Conservation (phyloP, 441 rosid species). For the Populus trichocarpa region DNA sequence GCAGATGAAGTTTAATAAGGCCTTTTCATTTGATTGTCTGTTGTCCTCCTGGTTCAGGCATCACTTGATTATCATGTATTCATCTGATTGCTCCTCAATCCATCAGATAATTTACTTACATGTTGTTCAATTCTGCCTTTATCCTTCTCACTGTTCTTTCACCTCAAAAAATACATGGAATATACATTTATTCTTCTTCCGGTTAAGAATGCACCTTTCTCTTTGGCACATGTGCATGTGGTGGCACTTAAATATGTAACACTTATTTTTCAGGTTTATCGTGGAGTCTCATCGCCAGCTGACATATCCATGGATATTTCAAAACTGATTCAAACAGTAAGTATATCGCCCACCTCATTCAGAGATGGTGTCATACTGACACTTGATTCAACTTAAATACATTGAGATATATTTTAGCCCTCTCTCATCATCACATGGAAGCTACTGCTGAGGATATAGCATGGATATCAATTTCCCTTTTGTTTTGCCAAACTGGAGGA, state of each 20-base stretch:
- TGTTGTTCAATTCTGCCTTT: too few species aligned
- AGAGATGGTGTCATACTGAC: slow-evolving; percentile 67
- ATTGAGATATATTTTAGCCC: not conserved
- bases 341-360: slow-evolving; percentile 52
- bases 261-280: slow-evolving; percentile 50
- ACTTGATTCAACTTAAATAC: slow-evolving; percentile 30
- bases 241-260: not conserved
- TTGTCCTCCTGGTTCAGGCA: not conserved
- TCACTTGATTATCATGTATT: too few species aligned
- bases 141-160: too few species aligned
- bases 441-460: not conserved
- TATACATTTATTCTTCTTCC: too few species aligned
- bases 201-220: not conserved
- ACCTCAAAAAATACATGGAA: too few species aligned
- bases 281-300: slow-evolving; percentile 74
- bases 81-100: too few species aligned
- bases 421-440: not conserved
- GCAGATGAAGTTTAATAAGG: slow-evolving; percentile 5
- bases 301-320: slow-evolving; percentile 86
- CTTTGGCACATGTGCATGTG: not conserved
- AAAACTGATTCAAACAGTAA: slow-evolving; percentile 52
- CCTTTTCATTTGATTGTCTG: not conserved
- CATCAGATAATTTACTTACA: too few species aligned
- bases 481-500: not conserved
- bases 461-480: not conserved